Percentiles rank a stretch among this genome's conserved stretches.
These are phyloP conservation scores for Helenozyma rhizophorensis DNA, from an alignment of 805 yeast genomes.

Conservation along the genomic window DNA sequence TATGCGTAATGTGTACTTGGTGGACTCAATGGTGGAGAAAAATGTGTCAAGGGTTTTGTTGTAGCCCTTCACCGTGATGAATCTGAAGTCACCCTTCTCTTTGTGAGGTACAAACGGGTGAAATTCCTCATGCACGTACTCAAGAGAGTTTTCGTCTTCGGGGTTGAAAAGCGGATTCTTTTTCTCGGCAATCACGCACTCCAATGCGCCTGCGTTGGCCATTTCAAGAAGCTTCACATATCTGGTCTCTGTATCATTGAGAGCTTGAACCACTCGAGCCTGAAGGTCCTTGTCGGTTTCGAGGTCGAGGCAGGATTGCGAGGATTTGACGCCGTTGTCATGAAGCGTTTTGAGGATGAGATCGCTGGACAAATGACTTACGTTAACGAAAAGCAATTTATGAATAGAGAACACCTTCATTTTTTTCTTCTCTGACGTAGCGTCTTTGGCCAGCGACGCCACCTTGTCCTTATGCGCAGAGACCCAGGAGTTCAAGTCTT, in stretches of 20 bases:
- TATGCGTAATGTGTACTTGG: conserved; percentile 66
- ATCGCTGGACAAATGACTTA: conserved; percentile 75
- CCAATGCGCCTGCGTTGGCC: conserved; percentile 26
- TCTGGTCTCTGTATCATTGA: conserved; percentile 45
- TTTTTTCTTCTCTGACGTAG: conserved; percentile 19
- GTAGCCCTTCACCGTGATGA: conserved; percentile 57
- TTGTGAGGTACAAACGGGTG: conserved; percentile 61
- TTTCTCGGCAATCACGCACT: conserved; percentile 64
- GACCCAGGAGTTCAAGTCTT: conserved; percentile 39
- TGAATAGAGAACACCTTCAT: conserved; percentile 57
- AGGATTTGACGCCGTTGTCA: conserved; percentile 45
- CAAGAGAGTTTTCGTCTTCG: conserved; percentile 40
- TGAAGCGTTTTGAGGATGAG: conserved; percentile 58
- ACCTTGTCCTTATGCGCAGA: conserved; percentile 26
- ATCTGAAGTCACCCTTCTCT: conserved; percentile 23
- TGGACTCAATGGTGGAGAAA: conserved; percentile 80
- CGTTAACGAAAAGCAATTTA: conserved; percentile 62
- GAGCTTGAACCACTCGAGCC: conserved; percentile 30
- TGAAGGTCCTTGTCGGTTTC: conserved; percentile 25
- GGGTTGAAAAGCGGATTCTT: conserved; percentile 49
- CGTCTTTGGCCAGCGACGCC: background rate
- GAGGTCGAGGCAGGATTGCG: conserved; percentile 28
- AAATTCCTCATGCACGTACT: conserved; percentile 57
- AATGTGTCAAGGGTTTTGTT: conserved; percentile 79
- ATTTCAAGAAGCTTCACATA: conserved; percentile 34